phyloP scores from a whole-genome alignment of 805 yeast species.

The Zygosaccharomyces bisporus region DNA sequence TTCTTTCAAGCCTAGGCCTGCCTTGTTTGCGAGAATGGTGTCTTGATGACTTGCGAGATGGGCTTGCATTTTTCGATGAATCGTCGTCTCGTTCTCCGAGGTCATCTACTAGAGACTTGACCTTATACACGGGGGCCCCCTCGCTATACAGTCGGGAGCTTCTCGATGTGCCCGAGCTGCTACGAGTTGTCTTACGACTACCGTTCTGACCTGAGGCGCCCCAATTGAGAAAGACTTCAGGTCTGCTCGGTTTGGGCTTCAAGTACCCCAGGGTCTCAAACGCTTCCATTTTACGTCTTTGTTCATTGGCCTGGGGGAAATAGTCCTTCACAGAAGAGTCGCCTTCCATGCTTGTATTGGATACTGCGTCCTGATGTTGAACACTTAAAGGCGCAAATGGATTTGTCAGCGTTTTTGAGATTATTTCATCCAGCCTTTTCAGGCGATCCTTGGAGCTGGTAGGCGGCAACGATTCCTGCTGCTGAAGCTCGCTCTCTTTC shows the following conservation, averaged over 20 bases:
- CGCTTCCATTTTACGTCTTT: conserved; percentile 22
- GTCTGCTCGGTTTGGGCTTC: conserved; percentile 27
- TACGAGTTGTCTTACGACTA: conserved; percentile 14
- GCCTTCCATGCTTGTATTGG: conserved; percentile 5
- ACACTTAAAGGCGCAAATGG: conserved; percentile 20
- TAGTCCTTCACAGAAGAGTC: conserved; percentile 28
- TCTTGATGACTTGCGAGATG: not conserved
- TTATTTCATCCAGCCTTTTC: conserved; percentile 18
- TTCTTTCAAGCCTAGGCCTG: conserved; percentile 24
- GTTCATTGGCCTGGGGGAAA: conserved; percentile 29
- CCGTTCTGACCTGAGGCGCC: conserved; percentile 14
- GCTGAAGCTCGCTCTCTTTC: not conserved
- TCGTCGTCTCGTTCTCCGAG: conserved; percentile 8
- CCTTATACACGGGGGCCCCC: conserved; percentile 28
- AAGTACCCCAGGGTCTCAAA: conserved; percentile 33
- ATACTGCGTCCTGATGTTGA: conserved; percentile 1
- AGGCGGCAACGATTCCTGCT: not conserved
- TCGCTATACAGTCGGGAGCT: conserved; percentile 32
- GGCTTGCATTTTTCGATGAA: not conserved
- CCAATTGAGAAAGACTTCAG: conserved; percentile 6
- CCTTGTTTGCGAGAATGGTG: conserved; percentile 13
- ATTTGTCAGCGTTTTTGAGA: conserved; percentile 23
- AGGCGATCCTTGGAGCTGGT: not conserved
- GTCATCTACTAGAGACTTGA: conserved; percentile 31
- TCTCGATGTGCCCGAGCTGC: conserved; percentile 23